Base-by-base conservation (phyloP, 176 grass and related monocot species). In the Neostapfia colusana region DNA sequence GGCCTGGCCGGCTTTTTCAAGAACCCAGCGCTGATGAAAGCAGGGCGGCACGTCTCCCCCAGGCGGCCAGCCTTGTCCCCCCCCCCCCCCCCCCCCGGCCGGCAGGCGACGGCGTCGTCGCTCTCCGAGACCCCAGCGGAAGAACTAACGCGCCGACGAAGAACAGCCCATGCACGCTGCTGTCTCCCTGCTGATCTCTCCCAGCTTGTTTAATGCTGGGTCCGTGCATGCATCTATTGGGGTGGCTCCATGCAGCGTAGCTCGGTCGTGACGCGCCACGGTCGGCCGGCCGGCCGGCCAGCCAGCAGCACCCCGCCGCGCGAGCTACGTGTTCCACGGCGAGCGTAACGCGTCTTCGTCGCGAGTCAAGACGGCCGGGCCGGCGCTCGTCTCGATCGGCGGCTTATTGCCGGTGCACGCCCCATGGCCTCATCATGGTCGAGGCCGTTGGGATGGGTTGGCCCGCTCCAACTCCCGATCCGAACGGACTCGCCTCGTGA, bases 21-120 rank as follows among this genome's bases (percentile, higher is more conserved):
- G 24, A 34, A 63, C 26, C 39, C 5, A 34, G 58, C 41, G n/a
- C 1, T 27, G 36, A 51, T 34, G 73, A 63, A 76, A 63, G 43
- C 57, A 63, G 42, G 73, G 73, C 57, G 57, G 73, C 73, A 76
- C 63, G 73, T 57, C 73, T 59, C 57, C 41, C 26, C 57, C 16
- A n/a, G 56, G 28, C 28, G 57, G 17, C 73, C 73, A 28, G 14
- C 73, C 56, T 0, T 62, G 73, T 61, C 56, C 24, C n/a, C n/a
- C n/a, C n/a, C n/a, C n/a, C n/a, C n/a, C n/a, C n/a, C n/a, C n/a
- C n/a, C n/a, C n/a, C n/a, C 39, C 56, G 39, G 18, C 70, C 31
- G 46, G 51, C 51, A 54, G 50, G 50, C 18, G 50, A 18, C 50
- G 10, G 51, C 51, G 51, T 54, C 51, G 51, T 54, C 51, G 51